Evolutionary conservation across 495 filamentous ascomycete genomes (phyloP), one percentile per base, ranked within the genome.

Genomic region (Geoglossum glabrum): DNA sequence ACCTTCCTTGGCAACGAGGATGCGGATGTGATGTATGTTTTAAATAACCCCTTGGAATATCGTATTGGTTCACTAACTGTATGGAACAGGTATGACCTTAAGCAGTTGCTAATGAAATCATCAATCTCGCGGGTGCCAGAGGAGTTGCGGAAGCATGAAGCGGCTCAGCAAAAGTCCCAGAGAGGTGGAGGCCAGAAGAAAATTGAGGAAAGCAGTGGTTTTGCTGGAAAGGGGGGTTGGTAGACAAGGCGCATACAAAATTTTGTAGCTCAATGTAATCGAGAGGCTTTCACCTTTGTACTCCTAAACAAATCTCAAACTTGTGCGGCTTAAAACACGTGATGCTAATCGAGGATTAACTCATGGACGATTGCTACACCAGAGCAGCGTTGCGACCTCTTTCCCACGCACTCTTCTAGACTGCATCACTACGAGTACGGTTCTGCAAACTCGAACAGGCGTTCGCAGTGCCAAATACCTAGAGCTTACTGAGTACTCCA

Each of bases 1-100:
- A 97, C 92, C 0, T 98, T 98, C 76, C 69, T 96, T 70, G 89
- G 92, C 49, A 86, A 81, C 64, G 92, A 98, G 70, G 92, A 98
- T 75, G 62, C 77, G 0, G 90, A 97, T 68, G 84, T 90, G 15
- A 79, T 98, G 84, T 97, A 93, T 52, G 49, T 52, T 52, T 19
- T 28, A 52, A 6, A 9, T 17, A 4, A 23, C 26, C 11, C 30
- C 17, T 52, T 13, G 3, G 23, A 7, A 5, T n/a, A 6, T 31
- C 19, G 25, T 31, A 21, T 28, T 1, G 49, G 45, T 40, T 26
- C 59, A 27, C 65, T 72, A 55, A 69, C 50, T 23, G 43, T 36
- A 47, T 40, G 40, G 3, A 57, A 15, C 58, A 78, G 76, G 73
- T 80, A 80, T 61, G 92, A 98, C 69, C 73, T 98, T 59, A 90